Percentiles rank a stretch among this genome's conserved stretches.
Evolutionary conservation across 768 basidiomycete species (phyloP).

Genomic region (Lepiota brunneoincarnata): DNA sequence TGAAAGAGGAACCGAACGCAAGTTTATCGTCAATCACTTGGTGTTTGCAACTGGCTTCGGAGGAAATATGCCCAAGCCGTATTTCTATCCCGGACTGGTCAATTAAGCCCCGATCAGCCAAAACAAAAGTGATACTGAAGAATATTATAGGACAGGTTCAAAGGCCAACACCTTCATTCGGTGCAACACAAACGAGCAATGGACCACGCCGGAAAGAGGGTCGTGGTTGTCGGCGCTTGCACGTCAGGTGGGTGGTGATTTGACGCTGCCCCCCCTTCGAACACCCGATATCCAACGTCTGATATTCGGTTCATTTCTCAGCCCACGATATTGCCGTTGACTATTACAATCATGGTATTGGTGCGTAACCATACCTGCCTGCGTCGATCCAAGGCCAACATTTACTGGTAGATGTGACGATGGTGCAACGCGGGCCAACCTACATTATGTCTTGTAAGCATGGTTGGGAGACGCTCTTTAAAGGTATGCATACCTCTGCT

Average conservation of each 20-base stretch:
- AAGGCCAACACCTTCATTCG: conserved; percentile 55
- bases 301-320: conserved; percentile 5
- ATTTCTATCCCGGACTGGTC: conserved; percentile 24
- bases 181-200: conserved; percentile 43
- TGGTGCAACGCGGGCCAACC: conserved; percentile 49
- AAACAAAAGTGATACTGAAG: neutral
- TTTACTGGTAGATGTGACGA: conserved; percentile 36
- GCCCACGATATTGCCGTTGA: conserved; percentile 40
- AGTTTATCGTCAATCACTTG: conserved; percentile 43
- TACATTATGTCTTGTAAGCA: conserved; percentile 49
- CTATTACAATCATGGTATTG: conserved; percentile 30
- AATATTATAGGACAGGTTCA: conserved; percentile 30
- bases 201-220: conserved; percentile 59
- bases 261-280: neutral
- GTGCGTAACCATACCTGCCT: conserved; percentile 14
- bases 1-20: conserved; percentile 24
- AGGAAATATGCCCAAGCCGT: conserved; percentile 39
- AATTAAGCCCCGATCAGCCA: neutral
- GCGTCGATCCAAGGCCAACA: conserved; percentile 14
- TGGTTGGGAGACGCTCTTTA: conserved; percentile 28
- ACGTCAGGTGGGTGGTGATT: conserved; percentile 34
- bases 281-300: no score
- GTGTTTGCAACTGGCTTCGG: conserved; percentile 56
- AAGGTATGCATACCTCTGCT: conserved; percentile 12
- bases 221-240: conserved; percentile 64